Base-by-base conservation (phyloP, 345 rosid genomes). In the Kernera saxatilis region DNA sequence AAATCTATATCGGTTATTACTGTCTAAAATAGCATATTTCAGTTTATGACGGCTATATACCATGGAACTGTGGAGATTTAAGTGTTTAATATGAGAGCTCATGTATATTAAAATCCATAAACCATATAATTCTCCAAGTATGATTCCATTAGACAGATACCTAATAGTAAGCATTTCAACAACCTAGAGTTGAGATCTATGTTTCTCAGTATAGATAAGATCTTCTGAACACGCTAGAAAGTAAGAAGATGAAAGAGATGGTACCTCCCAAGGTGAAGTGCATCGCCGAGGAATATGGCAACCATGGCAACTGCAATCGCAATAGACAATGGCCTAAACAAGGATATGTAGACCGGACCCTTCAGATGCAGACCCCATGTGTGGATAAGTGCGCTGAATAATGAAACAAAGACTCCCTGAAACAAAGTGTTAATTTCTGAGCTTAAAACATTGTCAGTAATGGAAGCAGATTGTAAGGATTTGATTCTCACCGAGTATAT, bases 261-360 rank as follows among this genome's bases (percentile, higher is more conserved):
- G 22, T 50, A 64, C 81, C 82, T 54, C 25, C 80, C 82, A 22
- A 78, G 69, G 67, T 64, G 58, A 62, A 77, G 71, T 19, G 53
- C 40, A 14, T 71, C 77, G 5, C 75, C 77, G 2, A 74, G 79
- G 72, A 78, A 75, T 4, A 76, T 12, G 33, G 49, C 51, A 22
- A 72, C 70, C 72, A 67, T 74, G 39, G 25, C 30, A 11, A 70
- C 84, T 25, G 82, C 80, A 55, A 68, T 70, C 1, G 59, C 80
- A 6, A 78, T 75, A 23, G 81, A 67, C 36, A 81, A n/a, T 17
- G 84, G 82, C 77, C 48, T 81, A 39, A 81, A 78, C 40, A 43
- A 74, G 6, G 79, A 65, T 23, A 78, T 23, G 40, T 77, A 81
- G 5, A 78, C 81, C 0, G 81, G 82, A 7, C 82, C 82, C 30